A percentile compares a stretch with the other conserved stretches of the same genome.
Evolutionary conservation across 345 rosid genomes (phyloP).

Genomic region (rapeseed (Brassica napus)): DNA sequence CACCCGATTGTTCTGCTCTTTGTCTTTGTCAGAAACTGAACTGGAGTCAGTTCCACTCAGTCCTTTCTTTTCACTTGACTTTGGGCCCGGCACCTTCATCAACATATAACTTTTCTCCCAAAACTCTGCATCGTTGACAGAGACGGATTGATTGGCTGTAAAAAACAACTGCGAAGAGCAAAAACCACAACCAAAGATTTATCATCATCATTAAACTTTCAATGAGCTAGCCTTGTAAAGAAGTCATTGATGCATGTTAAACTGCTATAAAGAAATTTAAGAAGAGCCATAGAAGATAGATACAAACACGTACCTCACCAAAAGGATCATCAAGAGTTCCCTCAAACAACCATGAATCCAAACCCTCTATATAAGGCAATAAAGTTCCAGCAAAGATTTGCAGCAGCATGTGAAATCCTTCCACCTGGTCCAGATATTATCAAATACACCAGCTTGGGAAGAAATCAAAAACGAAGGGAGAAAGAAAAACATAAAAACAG

Average conservation of each 20-base stretch:
- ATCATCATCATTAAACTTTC: not conserved
- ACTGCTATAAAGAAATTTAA: not conserved
- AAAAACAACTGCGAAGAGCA: constrained; percentile 65
- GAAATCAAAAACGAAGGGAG: constrained; percentile 5
- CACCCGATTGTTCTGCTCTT: constrained; percentile 52
- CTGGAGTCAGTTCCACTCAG: constrained; percentile 46
- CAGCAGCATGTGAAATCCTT: constrained; percentile 69
- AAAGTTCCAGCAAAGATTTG: constrained; percentile 77
- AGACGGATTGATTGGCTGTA: constrained; percentile 62
- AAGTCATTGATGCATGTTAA: not conserved
- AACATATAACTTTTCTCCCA: constrained; percentile 92
- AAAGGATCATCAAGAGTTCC: constrained; percentile 91
- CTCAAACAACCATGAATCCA: constrained; percentile 91
- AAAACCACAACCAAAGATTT: constrained; percentile 1
- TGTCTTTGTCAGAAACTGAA: constrained; percentile 50
- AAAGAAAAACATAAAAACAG: constrained; percentile 6
- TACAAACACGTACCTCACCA: constrained; percentile 68
- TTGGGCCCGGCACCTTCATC: constrained; percentile 46
- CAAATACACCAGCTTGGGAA: constrained; percentile 15
- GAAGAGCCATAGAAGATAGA: constrained; percentile 16
- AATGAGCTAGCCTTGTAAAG: constrained; percentile 5
- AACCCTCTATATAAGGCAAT: constrained; percentile 69
- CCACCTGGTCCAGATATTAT: constrained; percentile 65
- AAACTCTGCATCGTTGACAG: constrained; percentile 75
- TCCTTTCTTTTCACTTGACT: constrained; percentile 54